Evolutionary conservation across 2,329 filamentous ascomycete genomes (phyloP), one percentile per base, ranked within the genome.

Genomic region (Ophiostoma tasmaniense): DNA sequence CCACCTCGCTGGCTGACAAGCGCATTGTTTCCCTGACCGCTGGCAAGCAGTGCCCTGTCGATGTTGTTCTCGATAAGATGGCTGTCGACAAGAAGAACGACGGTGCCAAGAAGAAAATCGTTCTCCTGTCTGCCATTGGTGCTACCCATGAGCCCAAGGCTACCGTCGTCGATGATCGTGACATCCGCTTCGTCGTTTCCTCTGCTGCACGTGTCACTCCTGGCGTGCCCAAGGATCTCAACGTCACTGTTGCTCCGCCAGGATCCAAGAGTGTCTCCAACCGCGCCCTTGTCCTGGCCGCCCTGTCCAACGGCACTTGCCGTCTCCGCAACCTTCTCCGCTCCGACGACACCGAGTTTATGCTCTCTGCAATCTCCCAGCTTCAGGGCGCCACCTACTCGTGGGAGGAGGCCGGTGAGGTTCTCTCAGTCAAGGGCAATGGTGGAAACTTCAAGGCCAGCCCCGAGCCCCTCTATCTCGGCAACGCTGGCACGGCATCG

Each of bases 261-360:
- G 95, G 95, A 64, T 98, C 95, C 25, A 99, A 99, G 82, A 97
- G 93, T 78, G 93, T 99, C 70, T 99, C 95, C 0, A 99, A 99
- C 79, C 88, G 95, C 62, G 94, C 96, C 42, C 85, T 99, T 52
- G 87, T 99, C n/a, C 84, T 99, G 67, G 95, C 95, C 62, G 95
- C 95, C 14, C 87, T 99, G 39, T 93, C 93, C 42, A 86, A 87
- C 68, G 95, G 95, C 22, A 88, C 89, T 33, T 97, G 93, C 76
- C 89, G 90, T 52, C 90, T 99, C 77, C 93, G 87, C 78, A 98
- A 99, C 75, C 82, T 99, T 39, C 85, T 99, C 13, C 94, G 97
- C 79, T 98, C 95, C 0, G 95, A 98, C 74, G 95, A 99, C 76
- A 97, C 93, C 0, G 92, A 98, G 77, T 95, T 92, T 78, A 99